These are phyloP conservation scores for Phoenix dactylifera DNA, from an alignment of 176 grass and related monocot species.

Conservation along the genomic window DNA sequence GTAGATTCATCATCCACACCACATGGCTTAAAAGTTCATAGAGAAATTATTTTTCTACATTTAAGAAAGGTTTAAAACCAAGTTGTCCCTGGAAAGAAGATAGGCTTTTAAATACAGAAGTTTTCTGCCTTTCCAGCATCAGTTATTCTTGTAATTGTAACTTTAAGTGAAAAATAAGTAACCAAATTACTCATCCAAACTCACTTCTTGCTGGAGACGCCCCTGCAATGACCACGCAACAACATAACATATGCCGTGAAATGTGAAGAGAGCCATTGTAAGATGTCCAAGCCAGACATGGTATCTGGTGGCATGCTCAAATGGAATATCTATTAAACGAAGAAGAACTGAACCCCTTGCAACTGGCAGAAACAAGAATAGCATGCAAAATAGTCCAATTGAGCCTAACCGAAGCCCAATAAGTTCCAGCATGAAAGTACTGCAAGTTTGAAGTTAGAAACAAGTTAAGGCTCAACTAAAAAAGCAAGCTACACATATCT, in stretches of 20 bases:
- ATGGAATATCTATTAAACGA: constrained; percentile 87
- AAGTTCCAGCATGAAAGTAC: constrained; percentile 49
- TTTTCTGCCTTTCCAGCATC: too few species aligned
- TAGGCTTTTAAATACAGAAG: too few species aligned
- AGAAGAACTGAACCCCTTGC: constrained; percentile 89
- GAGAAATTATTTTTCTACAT: too few species aligned
- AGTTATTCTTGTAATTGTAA: too few species aligned
- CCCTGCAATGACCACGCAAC: constrained; percentile 45
- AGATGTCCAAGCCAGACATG: constrained; percentile 98
- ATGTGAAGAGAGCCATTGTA: constrained; percentile 84
- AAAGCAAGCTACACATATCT: too few species aligned
- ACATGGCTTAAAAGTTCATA: too few species aligned
- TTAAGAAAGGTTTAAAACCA: too few species aligned
- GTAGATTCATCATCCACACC: too few species aligned
- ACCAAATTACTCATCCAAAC: constrained; percentile 13
- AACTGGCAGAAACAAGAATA: constrained; percentile 84
- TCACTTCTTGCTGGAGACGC: constrained; percentile 44
- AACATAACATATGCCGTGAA: constrained; percentile 67
- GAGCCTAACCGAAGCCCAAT: constrained; percentile 52
- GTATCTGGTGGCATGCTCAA: constrained; percentile 97
- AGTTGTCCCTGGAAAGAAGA: too few species aligned
- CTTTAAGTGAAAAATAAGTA: not conserved
- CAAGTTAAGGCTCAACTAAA: not conserved
- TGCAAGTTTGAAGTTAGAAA: constrained; percentile 24
- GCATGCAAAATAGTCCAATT: constrained; percentile 74